Evolutionary conservation across 1,284 basidiomycete species (phyloP), one percentile per base, ranked within the genome.

Genomic region (Trametes pubescens): DNA sequence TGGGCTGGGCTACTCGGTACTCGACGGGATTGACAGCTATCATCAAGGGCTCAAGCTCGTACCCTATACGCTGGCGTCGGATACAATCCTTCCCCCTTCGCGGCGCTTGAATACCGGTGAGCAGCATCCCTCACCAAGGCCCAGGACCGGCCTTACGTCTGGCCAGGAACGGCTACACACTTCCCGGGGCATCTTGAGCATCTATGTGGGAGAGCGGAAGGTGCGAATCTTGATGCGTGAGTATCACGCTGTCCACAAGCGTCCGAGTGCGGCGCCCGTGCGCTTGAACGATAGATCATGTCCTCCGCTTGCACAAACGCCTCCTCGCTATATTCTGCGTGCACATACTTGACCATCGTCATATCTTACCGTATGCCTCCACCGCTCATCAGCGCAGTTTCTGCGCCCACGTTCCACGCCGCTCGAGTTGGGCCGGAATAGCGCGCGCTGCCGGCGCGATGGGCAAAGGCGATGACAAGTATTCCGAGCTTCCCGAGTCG

Each of bases 401-500:
- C 40, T 40, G 47, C 43, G 46, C 10, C 34, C 22, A 35, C 43
- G n/a, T 43, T 47, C 29, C 13, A 29, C 22, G 60, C 59, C 44
- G 44, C 9, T 44, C 43, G 37, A 53, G 18, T 9, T 58, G 52
- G 44, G 29, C 18, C 22, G 48, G 13, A 38, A 34, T 29, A 40
- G 47, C 38, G 48, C 22, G 29, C 16, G 7, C 7, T 21, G 43
- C 51, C 49, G 34, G 58, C 40, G 40, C 16, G 14, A 4, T 13
- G 18, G 14, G 40, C 32, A 64, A 40, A 60, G 16, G 43, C 46
- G 64, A 57, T 65, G 64, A 65, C 64, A 52, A 34, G 37, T 56
- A 65, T 62, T 65, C 64, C 64, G 60, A 59, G 53, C 57, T 32
- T 26, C 35, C 52, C 64, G 64, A 54, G 47, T 52, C 59, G 51